Base-by-base conservation (phyloP, 2,329 filamentous ascomycete genomes). In the Colletotrichum tropicale region DNA sequence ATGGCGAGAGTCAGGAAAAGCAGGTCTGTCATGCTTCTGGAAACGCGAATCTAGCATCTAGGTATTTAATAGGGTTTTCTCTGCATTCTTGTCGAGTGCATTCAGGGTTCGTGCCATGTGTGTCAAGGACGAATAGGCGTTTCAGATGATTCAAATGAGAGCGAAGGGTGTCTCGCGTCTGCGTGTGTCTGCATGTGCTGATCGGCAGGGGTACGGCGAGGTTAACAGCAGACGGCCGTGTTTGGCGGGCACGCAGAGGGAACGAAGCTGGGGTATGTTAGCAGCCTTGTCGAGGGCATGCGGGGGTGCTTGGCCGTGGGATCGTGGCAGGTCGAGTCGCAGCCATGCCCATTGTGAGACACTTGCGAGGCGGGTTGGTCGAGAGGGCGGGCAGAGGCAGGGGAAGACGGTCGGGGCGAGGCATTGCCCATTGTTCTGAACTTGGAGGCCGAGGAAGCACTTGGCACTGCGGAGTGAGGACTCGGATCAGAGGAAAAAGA, bases 41-140 rank as follows among this genome's bases (percentile, higher is more conserved):
- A 58, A 56, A 64, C 15, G 21, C 43, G 18, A 24, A 72, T 72
- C 69, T 60, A 67, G 70, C 38, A 72, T 62, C 62, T 18, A 60
- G 73, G 56, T 64, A 61, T 67, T 67, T 72, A 72, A 75, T 71
- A 67, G 30, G 48, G 36, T 66, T 75, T 71, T 48, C 43, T 32
- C 18, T 66, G 62, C 16, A 21, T 30, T 61, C 34, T 38, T 43
- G 43, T 21, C n/a, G 10, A 52, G 43, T 52, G 43, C 61, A 52
- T 28, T 56, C 71, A 74, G 58, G 64, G 32, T 65, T 68, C 70
- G 21, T 65, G 73, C 70, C 64, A 67, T 75, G 69, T 62, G 56
- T 75, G 62, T 43, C 32, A 43, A 75, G 64, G 70, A 75, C 18
- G 26, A 68, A 30, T 65, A 36, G 32, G 73, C 58, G 73, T 75